Evolutionary conservation across 2,329 filamentous ascomycete species (phyloP), one percentile per base, ranked within the genome.

Genomic region (Cryphonectria japonica): DNA sequence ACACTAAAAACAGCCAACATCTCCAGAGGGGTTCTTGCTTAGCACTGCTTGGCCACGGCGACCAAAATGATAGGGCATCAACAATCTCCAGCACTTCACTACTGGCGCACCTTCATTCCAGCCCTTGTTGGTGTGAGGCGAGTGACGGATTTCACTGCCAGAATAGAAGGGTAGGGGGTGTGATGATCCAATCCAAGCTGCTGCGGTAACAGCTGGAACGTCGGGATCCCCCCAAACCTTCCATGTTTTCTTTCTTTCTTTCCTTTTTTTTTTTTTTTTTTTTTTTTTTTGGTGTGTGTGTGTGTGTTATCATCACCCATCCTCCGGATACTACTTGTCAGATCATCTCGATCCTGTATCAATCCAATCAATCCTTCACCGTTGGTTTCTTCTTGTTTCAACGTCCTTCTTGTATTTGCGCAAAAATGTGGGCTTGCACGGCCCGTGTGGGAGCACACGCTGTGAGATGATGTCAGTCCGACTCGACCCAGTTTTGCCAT

Each of bases 381-480:
- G 54, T 3, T 59, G 2, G 2, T 32, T 7, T 57, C n/a, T 29
- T 57, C 52, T 57, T 29, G 52, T 57, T 57, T 57, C 52, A 57
- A 16, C 52, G 13, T 29, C 52, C 52, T n/a, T 19, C 29, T 16
- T 32, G 54, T 29, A 14, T 7, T 29, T 14, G 16, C 3, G 7
- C 19, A 1, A 19, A 8, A 5, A 5, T 59, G 54, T 29, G 54
- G 26, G 54, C 54, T 34, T 32, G 54, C 54, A 57, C 16, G 52
- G 26, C n/a, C 29, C 52, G 5, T 29, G 26, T 57, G 52, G 52
- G 9, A 37, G 26, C 65, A 14, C 65, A 29, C 37, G 46, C 62
- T 68, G 69, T 32, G 39, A 39, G 52, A 71, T 71, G 69, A 71
- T 71, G 69, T 71, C 69, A 66, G 65, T 57, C 64, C 64, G 69